A percentile compares a stretch with the other conserved stretches of the same genome.
Evolutionary conservation across 1,284 basidiomycete genomes (phyloP).

Genomic region (Cerrena zonata): DNA sequence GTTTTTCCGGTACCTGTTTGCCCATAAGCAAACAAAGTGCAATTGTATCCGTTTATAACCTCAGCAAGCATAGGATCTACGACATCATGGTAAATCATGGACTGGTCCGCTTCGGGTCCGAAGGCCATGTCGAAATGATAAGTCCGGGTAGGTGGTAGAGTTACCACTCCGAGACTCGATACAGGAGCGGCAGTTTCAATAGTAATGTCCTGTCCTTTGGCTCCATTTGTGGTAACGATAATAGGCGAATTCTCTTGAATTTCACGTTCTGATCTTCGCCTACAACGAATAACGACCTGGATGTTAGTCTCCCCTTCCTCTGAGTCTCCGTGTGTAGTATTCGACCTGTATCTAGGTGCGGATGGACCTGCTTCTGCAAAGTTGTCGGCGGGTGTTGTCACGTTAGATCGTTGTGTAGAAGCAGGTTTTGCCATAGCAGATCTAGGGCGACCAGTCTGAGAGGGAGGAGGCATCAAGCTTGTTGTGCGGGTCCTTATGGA

Average conservation of each 20-base stretch:
- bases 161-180: slow-evolving; percentile 62
- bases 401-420: slow-evolving; percentile 23
- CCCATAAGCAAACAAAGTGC: slow-evolving; percentile 97
- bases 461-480: slow-evolving; percentile 28
- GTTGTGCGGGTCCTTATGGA: slow-evolving; percentile 28
- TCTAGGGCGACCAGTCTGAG: slow-evolving; percentile 15
- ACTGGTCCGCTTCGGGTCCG: slow-evolving; percentile 95
- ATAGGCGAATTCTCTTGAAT: slow-evolving; percentile 76
- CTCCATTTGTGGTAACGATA: slow-evolving; percentile 71
- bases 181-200: slow-evolving; percentile 69
- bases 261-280: slow-evolving; percentile 78
- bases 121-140: slow-evolving; percentile 93
- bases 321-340: slow-evolving; percentile 15
- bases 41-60: slow-evolving; percentile 93
- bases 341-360: slow-evolving; percentile 11
- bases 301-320: slow-evolving; percentile 68
- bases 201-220: slow-evolving; percentile 69
- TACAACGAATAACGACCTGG: slow-evolving; percentile 85
- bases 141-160: slow-evolving; percentile 66
- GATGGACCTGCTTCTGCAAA: slow-evolving; percentile 13
- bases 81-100: slow-evolving; percentile 90
- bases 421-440: slow-evolving; percentile 28
- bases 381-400: slow-evolving; percentile 25
- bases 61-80: slow-evolving; percentile 90
- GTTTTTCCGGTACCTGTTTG: slow-evolving; percentile 99